Evolutionary conservation across 2,329 filamentous ascomycete genomes (phyloP), one percentile per base, ranked within the genome.

Genomic region (Calonectria pteridis): DNA sequence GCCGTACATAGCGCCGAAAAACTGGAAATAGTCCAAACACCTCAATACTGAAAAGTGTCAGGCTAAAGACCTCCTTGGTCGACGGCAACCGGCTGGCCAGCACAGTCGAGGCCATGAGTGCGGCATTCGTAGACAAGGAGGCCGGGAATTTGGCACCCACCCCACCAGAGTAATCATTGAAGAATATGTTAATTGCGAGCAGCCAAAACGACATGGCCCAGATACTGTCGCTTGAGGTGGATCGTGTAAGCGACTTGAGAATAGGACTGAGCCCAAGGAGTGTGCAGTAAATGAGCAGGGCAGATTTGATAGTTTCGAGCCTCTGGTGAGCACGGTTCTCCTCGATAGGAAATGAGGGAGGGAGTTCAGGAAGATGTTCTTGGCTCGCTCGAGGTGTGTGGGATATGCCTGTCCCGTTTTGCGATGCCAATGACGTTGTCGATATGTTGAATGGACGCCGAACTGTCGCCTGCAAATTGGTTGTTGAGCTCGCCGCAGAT

Each of bases 1-100:
- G 93, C 20, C 94, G 91, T 13, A 98, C 91, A 81, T 98, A 95
- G 7, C 96, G 91, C n/a, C 97, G 89, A 82, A 98, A 98, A 6
- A 99, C 96, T n/a, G 97, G 97, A 78, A 98, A 98, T 10, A 99
- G 89, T 0, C 96, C 97, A 84, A 98, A 99, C 1, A 99, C 95
- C 83, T 99, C 95, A 79, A 99, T 98, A 75, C 93, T 96, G 89
- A 99, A 98, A 7, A 99, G 91, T 0, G 96, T 98, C 35, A 99
- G 88, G 76, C 94, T 96, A 82, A 99, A 99, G 0, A 99, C 97
- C 83, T 98, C 95, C 0, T 95, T 96, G 0, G 97, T 98, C 20
- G 93, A 95, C 9, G 94, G 94, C 14, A 99, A 89, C 0, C 96
- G 93, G 63, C 94, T 97, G 2, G 97, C 97, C 14, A 99, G 91